Evolutionary conservation across 176 grass and related monocot genomes (phyloP), one percentile per base, ranked within the genome.

Genomic region (maize (Zea mays)): DNA sequence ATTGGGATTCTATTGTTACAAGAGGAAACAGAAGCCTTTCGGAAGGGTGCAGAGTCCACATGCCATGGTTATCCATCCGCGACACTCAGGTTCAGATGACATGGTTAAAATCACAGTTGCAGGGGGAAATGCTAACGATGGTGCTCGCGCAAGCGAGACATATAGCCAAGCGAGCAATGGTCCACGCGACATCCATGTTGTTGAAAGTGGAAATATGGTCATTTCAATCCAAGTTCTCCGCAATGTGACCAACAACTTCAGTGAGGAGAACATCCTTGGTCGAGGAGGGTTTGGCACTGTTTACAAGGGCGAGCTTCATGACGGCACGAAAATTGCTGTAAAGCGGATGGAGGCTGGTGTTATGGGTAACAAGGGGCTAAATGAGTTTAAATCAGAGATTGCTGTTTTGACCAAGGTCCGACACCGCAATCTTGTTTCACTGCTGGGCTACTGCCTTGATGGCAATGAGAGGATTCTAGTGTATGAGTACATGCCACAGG

Each of bases 401-500:
- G 64, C 91, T 58, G 94, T 97, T 33, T 84, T 97, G 49, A 93
- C 94, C 52, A 97, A 92, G 81, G 94, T 97, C 14, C 89, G 94
- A 57, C 94, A 97, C 60, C 81, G 94, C 34, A 91, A 97, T 68
- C 85, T 97, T 72, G 94, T 97, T 7, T 97, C 94, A 1, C 75
- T 97, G 20, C 91, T 97, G 43, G 94, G 94, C 40, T 97, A 97
- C 67, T 97, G 94, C 79, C 84, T 92, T 27, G 94, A 93, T 79
- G 94, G 89, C 27, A 93, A 93, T 44, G 91, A 97, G 76, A 91
- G 94, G 80, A 90, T 97, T 67, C 86, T 97, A 33, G 94, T 97
- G 27, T 97, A 97, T 35, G 94, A 97, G 81, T 93, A 92, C 86
- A 97, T 97, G 91, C 94, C 94, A 65, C 94, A 97, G 67, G 94